Evolutionary conservation across 805 yeast genomes (phyloP), one percentile per base, ranked within the genome.

Genomic region (Starmerella sp.): DNA sequence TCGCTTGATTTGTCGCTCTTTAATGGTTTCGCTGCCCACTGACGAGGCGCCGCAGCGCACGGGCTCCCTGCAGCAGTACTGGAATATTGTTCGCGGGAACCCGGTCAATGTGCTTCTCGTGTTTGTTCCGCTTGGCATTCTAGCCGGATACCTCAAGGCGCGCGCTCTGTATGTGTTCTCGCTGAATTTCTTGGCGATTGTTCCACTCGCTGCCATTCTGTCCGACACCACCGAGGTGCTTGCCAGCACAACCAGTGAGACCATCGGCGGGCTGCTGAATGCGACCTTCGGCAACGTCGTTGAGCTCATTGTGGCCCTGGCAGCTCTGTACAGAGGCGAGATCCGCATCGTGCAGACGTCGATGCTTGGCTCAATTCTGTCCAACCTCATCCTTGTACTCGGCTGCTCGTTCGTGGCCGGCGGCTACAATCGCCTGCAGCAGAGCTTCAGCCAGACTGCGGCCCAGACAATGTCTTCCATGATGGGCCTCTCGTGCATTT

Each of bases 261-360:
- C 97, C 9, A 61, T 91, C 29, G 97, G 98, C 13, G 97, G 97
- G 0, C 75, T 93, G 60, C 75, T 93, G 65, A 93, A 93, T 71
- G 98, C 98, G 2, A 90, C 97, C 9, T 87, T 93, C 68, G 98
- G 98, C 56, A 93, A 93, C 69, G 97, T 97, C 2, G 96, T 93
- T 28, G 98, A 93, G 72, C 80, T 93, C 57, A 93, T 93, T 69
- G 97, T 93, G 37, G 86, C 96, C 1, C 75, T 93, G 31, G 88
- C 93, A 62, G 98, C 98, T 1, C 75, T 93, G 64, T 75, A 72
- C 62, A 84, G 86, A 45, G 86, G 87, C 62, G 97, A 93, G 71
- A 81, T 93, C 51, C 78, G 95, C 60, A 90, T 93, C 65, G 97
- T 93, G 32, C 97, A 93, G 71, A 95, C 97, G 2, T 86, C 95